Evolutionary conservation across 2,329 filamentous ascomycete genomes (phyloP), one percentile per base, ranked within the genome.

Genomic region (Fusarium armeniacum): DNA sequence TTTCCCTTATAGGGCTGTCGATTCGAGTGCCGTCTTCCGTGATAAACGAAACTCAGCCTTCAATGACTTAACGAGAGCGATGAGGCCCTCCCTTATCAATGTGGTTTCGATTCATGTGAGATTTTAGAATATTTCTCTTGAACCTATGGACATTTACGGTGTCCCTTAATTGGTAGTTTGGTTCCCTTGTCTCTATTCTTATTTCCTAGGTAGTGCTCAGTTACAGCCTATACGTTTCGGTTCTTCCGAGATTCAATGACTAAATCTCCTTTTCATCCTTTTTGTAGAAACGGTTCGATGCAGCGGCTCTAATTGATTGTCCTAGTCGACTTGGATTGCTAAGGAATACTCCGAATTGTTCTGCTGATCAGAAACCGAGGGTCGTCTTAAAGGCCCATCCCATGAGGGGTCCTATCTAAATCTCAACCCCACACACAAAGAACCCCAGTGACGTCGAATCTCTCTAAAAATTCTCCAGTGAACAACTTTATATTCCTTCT

Each of bases 1-100:
- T 47, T 66, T 41, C 52, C 62, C 62, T 54, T 44, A 36, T 71
- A 70, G 67, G 67, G 67, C 67, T 70, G 63, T 51, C 49, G 15
- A 58, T 58, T 54, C 49, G 50, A 58, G 45, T 67, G 63, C 64
- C 63, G 46, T 36, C 28, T 50, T 62, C 53, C 64, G 52, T 36
- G n/a, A 8, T 15, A 26, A 26, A n/a, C 33, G n/a, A n/a, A 30
- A 32, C 38, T 59, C 45, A 41, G 53, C 30, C 38, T 28, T 59
- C 16, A 43, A 59, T 36, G 40, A 24, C n/a, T 11, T 43, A 33
- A 16, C 41, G 43, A 63, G 30, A 32, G 36, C 60, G 58, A 49
- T 7, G 22, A 55, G 16, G 22, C 49, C 10, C 38, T 26, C 33
- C 7, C 32, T 28, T 33, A n/a, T 30, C 32, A 45, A 32, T 15